Base-by-base conservation (phyloP, 805 yeast species). In the Cyberlindnera japonica region DNA sequence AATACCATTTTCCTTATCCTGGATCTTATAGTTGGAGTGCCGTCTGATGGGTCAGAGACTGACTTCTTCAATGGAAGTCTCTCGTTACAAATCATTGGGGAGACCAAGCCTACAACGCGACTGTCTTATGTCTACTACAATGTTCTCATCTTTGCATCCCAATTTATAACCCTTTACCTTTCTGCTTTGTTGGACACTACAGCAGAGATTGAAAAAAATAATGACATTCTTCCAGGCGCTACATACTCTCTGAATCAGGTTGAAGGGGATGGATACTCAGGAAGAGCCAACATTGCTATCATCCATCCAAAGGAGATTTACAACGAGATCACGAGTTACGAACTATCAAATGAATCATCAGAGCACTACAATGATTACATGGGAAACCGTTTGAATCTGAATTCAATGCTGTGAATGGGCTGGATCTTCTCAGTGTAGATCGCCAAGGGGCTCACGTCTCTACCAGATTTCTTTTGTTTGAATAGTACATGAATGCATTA, bases 31-130 rank as follows among this genome's bases (percentile, higher is more conserved):
- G 59, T 61, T 10, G 62, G 67, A 7, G 50, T 63, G 17, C 53
- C 54, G 9, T 19, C 32, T 3, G 41, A 33, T 9, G 13, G 13
- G 7, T 19, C 23, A 11, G 23, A 14, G 5, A 12, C 10, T 3
- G 16, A 17, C 3, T 43, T 35, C 26, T 54, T 56, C 2, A 58
- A 65, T 46, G 76, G 77, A 1, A 51, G 63, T n/a, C 42, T 67
- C 15, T 50, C 67, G 3, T 36, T 74, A 19, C 74, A 72, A 44
- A 48, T 74, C 15, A 67, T 75, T 17, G 82, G 82, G 0, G 80
- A 76, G 41, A 46, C 48, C 22, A 52, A 58, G 24, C 71, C 63
- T 9, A 25, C 18, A 42, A 55, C 54, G 37, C 55, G 44, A 26
- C 36, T 21, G 49, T 44, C 37, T 18, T 64, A 41, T 25, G 6